Conservation (phyloP, 768 basidiomycete genomes). For the Tulasnella calospora region DNA sequence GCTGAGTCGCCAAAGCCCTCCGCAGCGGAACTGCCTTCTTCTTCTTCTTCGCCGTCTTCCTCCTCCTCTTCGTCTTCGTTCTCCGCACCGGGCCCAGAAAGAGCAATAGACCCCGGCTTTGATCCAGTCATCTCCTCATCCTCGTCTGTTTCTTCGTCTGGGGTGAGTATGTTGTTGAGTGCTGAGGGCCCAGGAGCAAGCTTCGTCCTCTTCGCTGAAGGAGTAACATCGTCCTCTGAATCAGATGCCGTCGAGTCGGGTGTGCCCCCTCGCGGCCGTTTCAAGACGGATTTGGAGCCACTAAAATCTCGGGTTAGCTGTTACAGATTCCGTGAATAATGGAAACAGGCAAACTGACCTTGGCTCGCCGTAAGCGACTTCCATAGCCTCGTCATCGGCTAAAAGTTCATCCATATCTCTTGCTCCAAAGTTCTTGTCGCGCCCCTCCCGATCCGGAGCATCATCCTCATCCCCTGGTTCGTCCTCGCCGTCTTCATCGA, state of each 20-base stretch:
- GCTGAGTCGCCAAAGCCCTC: slow-evolving; percentile 17
- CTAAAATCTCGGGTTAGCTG: slow-evolving; percentile 42
- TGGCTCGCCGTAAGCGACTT: slow-evolving; percentile 32
- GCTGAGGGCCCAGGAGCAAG: slow-evolving; percentile 60
- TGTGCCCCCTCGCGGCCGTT: slow-evolving; percentile 59
- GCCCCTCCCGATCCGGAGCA: slow-evolving; percentile 34
- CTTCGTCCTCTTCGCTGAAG: slow-evolving; percentile 77
- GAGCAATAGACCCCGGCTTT: slow-evolving; percentile 7
- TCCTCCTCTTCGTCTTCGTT: slow-evolving; percentile 45
- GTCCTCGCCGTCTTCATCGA: slow-evolving; percentile 28
- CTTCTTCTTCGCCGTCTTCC: slow-evolving; percentile 61
- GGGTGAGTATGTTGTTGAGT: slow-evolving; percentile 39
- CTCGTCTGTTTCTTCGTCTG: slow-evolving; percentile 30
- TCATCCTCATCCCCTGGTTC: slow-evolving; percentile 33
- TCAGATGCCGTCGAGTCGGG: slow-evolving; percentile 32
- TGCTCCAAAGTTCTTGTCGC: slow-evolving; percentile 10
- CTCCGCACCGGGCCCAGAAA: not conserved
- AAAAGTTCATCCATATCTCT: slow-evolving; percentile 3
- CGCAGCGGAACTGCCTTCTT: slow-evolving; percentile 55
- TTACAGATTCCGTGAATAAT: slow-evolving; percentile 44
- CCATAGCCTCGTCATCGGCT: slow-evolving; percentile 39
- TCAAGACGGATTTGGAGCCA: slow-evolving; percentile 68
- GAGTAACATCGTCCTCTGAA: slow-evolving; percentile 51
- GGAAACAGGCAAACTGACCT: slow-evolving; percentile 49
- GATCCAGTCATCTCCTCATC: slow-evolving; percentile 37